Conservation (phyloP, 805 yeast genomes). For the Brettanomyces sp. region DNA sequence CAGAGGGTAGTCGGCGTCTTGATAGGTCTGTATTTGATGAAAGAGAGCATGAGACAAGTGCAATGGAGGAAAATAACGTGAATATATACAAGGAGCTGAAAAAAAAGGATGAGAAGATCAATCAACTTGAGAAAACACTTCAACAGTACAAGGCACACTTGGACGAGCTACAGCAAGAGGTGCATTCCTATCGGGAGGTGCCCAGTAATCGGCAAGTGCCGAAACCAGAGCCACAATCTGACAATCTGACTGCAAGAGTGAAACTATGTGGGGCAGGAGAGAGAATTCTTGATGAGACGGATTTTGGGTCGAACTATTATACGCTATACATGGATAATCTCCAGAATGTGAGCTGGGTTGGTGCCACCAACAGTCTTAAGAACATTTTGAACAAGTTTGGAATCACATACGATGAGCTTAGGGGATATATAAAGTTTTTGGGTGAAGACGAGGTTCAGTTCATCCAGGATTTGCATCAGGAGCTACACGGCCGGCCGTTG, state of each 20-base stretch:
- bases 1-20: no score
- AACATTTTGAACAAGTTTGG: conserved; percentile 10
- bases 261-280: neutral
- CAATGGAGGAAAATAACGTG: neutral
- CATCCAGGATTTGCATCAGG: conserved; percentile 7
- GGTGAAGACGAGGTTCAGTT: conserved; percentile 8
- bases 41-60: neutral
- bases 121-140: neutral
- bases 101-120: neutral
- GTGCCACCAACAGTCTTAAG: conserved; percentile 13
- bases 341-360: conserved; percentile 6
- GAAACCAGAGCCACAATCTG: neutral
- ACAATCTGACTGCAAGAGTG: neutral
- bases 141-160: neutral
- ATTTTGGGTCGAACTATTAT: conserved; percentile 2
- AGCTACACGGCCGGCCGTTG: conserved; percentile 5
- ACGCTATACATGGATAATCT: conserved; percentile 6
- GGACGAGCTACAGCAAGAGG: neutral
- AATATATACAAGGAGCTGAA: neutral
- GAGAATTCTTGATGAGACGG: neutral
- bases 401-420: conserved; percentile 6
- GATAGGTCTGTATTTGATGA: neutral
- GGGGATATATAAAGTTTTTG: conserved; percentile 7
- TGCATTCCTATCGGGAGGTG: neutral
- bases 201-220: neutral